phyloP scores from a whole-genome alignment of 805 yeast species.

The Dipodascus geniculatus region DNA sequence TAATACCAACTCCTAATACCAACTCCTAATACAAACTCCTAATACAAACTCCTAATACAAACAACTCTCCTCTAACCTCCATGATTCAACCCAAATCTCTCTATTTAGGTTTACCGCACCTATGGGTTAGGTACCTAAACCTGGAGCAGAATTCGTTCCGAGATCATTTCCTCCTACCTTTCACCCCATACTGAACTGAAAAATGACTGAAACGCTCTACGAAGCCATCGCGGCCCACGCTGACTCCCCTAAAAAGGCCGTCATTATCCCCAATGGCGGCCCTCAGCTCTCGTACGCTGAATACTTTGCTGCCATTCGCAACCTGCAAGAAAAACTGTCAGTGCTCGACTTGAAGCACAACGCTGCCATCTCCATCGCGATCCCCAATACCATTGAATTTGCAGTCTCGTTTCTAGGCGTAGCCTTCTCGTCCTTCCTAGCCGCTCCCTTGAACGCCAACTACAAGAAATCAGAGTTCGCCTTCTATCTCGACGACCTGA shows the following conservation, averaged over 20 bases:
- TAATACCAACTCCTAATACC: no score
- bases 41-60: no score
- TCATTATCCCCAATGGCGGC: conserved; percentile 39
- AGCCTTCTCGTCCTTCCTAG: conserved; percentile 44
- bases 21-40: no score
- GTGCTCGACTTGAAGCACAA: conserved; percentile 28
- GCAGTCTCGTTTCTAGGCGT: conserved; percentile 43
- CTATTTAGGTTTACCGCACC: no score
- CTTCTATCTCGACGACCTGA: conserved; percentile 50
- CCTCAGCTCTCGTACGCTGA: conserved; percentile 34
- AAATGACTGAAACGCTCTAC: conserved; percentile 1
- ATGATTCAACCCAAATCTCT: no score
- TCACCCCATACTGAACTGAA: background rate
- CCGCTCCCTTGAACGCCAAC: conserved; percentile 59
- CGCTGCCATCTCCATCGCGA: conserved; percentile 43
- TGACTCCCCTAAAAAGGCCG: conserved; percentile 1
- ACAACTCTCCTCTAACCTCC: no score
- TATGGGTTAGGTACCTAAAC: background rate
- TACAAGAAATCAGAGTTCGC: conserved; percentile 52
- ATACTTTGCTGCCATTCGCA: conserved; percentile 34
- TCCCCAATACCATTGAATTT: conserved; percentile 52
- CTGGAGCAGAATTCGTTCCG: no score
- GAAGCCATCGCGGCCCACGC: background rate
- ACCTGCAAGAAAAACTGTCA: conserved; percentile 33
- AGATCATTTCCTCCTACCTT: background rate